Base-by-base conservation (phyloP, 495 filamentous ascomycete genomes). In the Aspergillus leporis region DNA sequence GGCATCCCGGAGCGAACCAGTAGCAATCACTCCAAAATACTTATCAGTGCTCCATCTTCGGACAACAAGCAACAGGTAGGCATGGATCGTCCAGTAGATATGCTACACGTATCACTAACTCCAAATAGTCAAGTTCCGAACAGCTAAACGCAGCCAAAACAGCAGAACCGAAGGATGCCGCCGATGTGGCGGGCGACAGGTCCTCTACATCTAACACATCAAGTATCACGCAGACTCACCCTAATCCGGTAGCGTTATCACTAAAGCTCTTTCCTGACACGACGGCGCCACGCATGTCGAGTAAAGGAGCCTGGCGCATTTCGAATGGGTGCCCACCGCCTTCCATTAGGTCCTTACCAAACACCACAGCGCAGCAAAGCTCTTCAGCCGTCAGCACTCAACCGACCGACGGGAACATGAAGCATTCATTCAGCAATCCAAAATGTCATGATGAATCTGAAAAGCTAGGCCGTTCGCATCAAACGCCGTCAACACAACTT, bases 191-290 rank as follows among this genome's bases (percentile, higher is more conserved):
- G 31, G 43, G 14, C 7, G 14, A 28, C 12, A 47, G 36, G 6
- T 43, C 49, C 25, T 8, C 56, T 6, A n/a, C 23, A 45, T 23
- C 41, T 19, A 58, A 53, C 58, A 40, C 47, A 36, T 12, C 61
- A 58, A 32, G 23, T 51, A 38, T 28, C 59, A 51, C 61, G 54
- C 48, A 65, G 50, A 43, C 43, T 53, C 2, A 40, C 36, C 45
- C 55, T 25, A 36, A 59, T 53, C 51, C 61, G 19, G 36, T 66
- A 1, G 59, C 67, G n/a, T 69, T 60, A 3, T 55, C 70, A 0
- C 55, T 78, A 54, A 78, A 76, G 43, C 66, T 78, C 14, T 78
- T 78, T 55, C 75, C 75, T 28, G 67, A 74, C 53, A 64, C 74
- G 4, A 61, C 67, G 41, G 67, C 73, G 7, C 67, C 73, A n/a